phyloP scores from a whole-genome alignment of 2,329 filamentous ascomycete species.

The Dothistroma pini region DNA sequence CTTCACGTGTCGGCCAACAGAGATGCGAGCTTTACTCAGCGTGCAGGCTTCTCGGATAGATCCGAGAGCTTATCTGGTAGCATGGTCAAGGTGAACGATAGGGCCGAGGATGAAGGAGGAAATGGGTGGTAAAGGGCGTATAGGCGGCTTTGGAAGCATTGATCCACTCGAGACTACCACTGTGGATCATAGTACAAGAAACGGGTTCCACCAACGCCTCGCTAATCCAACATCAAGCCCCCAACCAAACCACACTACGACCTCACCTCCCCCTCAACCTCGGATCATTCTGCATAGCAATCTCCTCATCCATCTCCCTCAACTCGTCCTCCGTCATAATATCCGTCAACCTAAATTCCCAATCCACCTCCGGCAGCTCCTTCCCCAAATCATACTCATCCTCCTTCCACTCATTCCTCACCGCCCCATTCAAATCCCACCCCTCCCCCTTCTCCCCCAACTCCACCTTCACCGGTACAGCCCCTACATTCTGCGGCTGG shows the following conservation, averaged over 20 bases:
- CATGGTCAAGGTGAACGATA: background rate
- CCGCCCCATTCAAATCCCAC: constrained; percentile 9
- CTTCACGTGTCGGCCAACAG: background rate
- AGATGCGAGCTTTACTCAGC: background rate
- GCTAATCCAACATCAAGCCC: background rate
- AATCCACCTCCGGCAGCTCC: background rate
- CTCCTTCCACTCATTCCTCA: constrained; percentile 12
- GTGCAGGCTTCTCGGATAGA: background rate
- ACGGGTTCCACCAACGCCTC: constrained; percentile 1
- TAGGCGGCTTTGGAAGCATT: no score
- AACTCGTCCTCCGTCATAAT: constrained; percentile 8
- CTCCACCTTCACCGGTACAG: constrained; percentile 1
- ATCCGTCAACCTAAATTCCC: constrained; percentile 7
- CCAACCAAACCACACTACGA: background rate
- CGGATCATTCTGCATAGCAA: constrained; percentile 3
- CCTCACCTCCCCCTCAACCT: background rate
- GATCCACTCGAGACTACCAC: no score
- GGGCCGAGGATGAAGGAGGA: background rate
- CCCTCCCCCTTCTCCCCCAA: background rate
- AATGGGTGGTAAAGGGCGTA: background rate
- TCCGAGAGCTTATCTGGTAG: constrained; percentile 1
- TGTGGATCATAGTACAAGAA: background rate
- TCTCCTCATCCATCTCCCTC: constrained; percentile 3
- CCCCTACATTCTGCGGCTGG: constrained; percentile 24
- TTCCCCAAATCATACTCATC: constrained; percentile 13